Base-by-base conservation (phyloP, 306 rosid species). In the Acacia crassicarpa region DNA sequence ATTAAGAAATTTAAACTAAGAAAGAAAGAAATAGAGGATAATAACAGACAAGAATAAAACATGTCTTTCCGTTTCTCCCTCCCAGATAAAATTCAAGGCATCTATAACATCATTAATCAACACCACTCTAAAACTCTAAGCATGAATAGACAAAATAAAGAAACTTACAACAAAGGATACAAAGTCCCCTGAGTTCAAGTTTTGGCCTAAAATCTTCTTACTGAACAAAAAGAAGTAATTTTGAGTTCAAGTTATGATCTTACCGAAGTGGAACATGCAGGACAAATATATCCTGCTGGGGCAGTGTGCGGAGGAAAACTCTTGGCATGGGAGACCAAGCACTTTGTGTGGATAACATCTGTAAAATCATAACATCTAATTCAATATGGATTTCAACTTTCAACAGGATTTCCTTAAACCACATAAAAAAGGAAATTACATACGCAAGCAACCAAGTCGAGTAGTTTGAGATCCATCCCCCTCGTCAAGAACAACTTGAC, bases 391-490 rank as follows among this genome's bases (percentile, higher is more conserved):
- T 79, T 72, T 58, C 80, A 75, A 58, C 53, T 77, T 46, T 58
- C 80, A 75, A 56, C 53, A 76, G 30, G 22, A 51, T 59, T 80
- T 45, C 70, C 53, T 86, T 82, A 72, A 20, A 49, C 67, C 51
- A 78, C 32, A 69, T 19, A 75, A 65, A 83, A 27, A 82, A 44
- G 81, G 77, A 74, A 82, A 86, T 76, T 79, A 91, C 98, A 76
- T 93, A 96, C 99, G 98, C 87, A 96, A 85, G 91, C 99, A 96
- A 86, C 99, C 99, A 83, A 96, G 83, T 82, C 99, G 94, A 68
- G 97, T 96, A 51, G 89, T 91, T 86, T 84, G 91, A 80, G 97
- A 77, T 78, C 89, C 93, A 80, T 58, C 75, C 83, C 90, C 97
- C 76, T 90, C 97, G 69, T 92, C 97, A 35, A 96, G 85, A 67